Base-by-base conservation (phyloP, 805 yeast genomes). In the Tetrapisispora iriomotensis region DNA sequence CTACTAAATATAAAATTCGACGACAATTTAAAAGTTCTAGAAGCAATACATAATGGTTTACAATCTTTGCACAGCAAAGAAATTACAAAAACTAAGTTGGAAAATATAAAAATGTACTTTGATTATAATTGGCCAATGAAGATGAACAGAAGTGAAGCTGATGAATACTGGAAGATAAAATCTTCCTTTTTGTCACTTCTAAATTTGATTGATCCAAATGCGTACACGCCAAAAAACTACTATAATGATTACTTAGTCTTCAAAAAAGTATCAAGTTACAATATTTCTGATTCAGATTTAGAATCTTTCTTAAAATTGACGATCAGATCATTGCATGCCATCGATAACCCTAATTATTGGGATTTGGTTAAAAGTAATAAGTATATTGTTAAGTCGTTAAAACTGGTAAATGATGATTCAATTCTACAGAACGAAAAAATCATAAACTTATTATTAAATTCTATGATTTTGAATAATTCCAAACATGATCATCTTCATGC, bases 81-180 rank as follows among this genome's bases (percentile, higher is more conserved):
- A n/a, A n/a, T n/a, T n/a, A n/a, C n/a, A n/a, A n/a, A n/a, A n/a
- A n/a, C n/a, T n/a, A n/a, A n/a, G n/a, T n/a, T n/a, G n/a, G n/a
- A n/a, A n/a, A n/a, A n/a, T n/a, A n/a, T 57, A 56, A 36, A 34
- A 21, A 20, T 21, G 9, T 23, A 42, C 2, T 54, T 56, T 37
- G 49, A 56, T 17, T 22, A 25, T 3, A 37, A 38, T 18, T 56
- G 61, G 61, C 58, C 60, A 5, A 30, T 48, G 8, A 34, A 27
- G 3, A 21, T 51, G 14, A 42, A 50, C 4, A 34, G 14, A 8
- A 42, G 43, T 14, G 33, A 38, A 14, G 35, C 45, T 3, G 30
- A 40, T 4, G 29, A 36, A 31, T 49, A 42, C 29, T 57, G 62
- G 62, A 26, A 42, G 5, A 19, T 41, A 6, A 43, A 59, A 27